Evolutionary conservation across 345 rosid species (phyloP).

Genomic region (Salix exigua): DNA sequence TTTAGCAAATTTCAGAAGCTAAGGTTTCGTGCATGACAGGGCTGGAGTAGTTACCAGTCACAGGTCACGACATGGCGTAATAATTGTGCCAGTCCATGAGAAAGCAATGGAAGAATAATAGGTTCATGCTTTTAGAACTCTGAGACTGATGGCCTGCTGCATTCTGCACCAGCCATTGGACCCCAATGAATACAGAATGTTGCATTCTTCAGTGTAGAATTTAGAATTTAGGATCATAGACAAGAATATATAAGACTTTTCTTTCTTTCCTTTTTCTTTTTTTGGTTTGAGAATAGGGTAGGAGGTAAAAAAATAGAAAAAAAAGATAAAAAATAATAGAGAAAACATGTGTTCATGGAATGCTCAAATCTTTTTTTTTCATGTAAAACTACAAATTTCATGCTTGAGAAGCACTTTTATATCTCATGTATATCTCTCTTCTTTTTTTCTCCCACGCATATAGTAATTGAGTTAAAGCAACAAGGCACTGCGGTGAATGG

Average conservation of each 20-base stretch:
- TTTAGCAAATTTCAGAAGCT: not conserved
- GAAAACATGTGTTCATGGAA: too few relatives aligned
- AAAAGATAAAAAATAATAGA: too few relatives aligned
- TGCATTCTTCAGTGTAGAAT: too few relatives aligned
- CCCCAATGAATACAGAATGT: not conserved
- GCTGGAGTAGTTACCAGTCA: not conserved
- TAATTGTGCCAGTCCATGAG: not conserved
- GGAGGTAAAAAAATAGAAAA: not conserved
- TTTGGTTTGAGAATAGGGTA: not conserved
- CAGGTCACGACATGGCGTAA: not conserved
- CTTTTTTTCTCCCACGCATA: not conserved
- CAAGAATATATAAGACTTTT: not conserved
- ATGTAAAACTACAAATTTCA: not conserved
- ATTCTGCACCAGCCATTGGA: not conserved
- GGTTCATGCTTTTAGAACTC: not conserved
- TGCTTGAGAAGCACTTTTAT: not conserved
- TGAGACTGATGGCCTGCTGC: not conserved
- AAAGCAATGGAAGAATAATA: not conserved
- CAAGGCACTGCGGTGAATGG: not conserved
- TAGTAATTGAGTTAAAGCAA: not conserved
- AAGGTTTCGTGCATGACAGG: not conserved
- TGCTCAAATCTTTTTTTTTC: too few relatives aligned
- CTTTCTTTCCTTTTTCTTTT: too few relatives aligned
- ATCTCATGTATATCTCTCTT: not conserved
- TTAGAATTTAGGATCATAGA: not conserved